Evolutionary conservation across 768 basidiomycete species (phyloP).

Genomic region (Phlebiopsis gigantea): DNA sequence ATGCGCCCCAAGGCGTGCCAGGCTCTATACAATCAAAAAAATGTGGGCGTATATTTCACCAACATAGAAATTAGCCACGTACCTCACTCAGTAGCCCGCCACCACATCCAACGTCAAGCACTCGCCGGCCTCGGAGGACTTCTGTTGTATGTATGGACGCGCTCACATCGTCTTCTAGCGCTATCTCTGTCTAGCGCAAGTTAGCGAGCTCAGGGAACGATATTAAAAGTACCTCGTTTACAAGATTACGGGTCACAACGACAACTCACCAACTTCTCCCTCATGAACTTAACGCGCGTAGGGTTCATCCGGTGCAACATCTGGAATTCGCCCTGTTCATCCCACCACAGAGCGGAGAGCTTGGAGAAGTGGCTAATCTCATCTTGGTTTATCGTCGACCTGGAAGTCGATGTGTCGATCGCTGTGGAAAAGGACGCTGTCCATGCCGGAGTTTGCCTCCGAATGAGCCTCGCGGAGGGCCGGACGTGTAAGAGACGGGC

Average conservation of each 20-base stretch:
- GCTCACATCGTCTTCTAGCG: constrained; percentile 47
- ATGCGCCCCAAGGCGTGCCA: constrained; percentile 83
- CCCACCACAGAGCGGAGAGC: constrained; percentile 93
- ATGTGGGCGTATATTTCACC: too few species aligned
- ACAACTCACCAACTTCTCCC: constrained; percentile 52
- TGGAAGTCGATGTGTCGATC: not conserved
- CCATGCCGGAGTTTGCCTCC: not conserved
- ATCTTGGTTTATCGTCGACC: constrained; percentile 58
- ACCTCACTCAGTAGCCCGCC: constrained; percentile 93
- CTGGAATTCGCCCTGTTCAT: constrained; percentile 85
- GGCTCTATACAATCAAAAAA: constrained; percentile 68
- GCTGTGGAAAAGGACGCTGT: not conserved
- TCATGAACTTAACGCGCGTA: constrained; percentile 75
- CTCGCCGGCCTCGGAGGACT: constrained; percentile 58
- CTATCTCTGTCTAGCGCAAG: constrained; percentile 37
- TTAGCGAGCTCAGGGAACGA: not conserved
- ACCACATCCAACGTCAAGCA: constrained; percentile 92
- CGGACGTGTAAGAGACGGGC: not conserved
- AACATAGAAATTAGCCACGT: constrained; percentile 16
- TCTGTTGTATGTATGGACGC: constrained; percentile 24
- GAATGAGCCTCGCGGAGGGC: not conserved
- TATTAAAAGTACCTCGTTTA: not conserved
- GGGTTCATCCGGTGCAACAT: constrained; percentile 96
- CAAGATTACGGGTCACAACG: not conserved
- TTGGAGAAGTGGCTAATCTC: constrained; percentile 90